Percentiles rank a stretch among this genome's conserved stretches.
phyloP scores from a whole-genome alignment of 2,329 filamentous ascomycete genomes.

The Orbilia brochopaga region DNA sequence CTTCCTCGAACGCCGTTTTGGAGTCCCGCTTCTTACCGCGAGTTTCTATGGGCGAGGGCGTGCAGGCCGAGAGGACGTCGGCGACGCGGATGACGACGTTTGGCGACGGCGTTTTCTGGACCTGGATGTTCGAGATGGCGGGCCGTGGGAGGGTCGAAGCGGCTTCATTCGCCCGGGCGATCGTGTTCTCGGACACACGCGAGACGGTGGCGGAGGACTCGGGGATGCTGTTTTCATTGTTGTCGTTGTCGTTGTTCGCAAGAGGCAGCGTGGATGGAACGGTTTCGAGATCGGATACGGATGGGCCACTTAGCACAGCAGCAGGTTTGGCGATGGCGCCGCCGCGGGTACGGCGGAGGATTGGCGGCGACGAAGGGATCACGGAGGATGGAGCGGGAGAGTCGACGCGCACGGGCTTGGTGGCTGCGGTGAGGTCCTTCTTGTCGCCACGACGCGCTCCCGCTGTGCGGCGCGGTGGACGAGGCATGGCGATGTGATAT shows the following conservation, averaged over 20 bases:
- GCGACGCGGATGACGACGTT: conserved; percentile 10
- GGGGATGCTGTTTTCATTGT: conserved; percentile 8
- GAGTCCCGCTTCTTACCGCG: conserved; percentile 43
- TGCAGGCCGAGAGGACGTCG: conserved; percentile 32
- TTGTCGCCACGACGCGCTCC: conserved; percentile 39
- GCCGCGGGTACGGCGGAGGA: conserved; percentile 7
- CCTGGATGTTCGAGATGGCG: conserved; percentile 15
- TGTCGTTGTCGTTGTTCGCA: conserved; percentile 11
- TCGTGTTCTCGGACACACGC: conserved; percentile 34
- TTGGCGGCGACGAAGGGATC: conserved; percentile 28
- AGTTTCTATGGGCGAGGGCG: conserved; percentile 12
- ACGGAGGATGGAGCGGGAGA: conserved; percentile 13
- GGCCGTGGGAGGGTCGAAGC: conserved; percentile 8
- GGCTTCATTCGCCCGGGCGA: conserved; percentile 32
- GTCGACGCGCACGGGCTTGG: conserved; percentile 20
- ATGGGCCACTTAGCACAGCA: conserved; percentile 18
- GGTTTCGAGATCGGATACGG: conserved; percentile 31
- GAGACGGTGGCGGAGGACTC: conserved; percentile 11
- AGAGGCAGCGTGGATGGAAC: conserved; percentile 37
- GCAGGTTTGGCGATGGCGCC: conserved; percentile 22
- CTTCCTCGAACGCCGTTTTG: conserved; percentile 43
- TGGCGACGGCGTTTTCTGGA: conserved; percentile 37
- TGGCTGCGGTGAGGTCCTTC: conserved; percentile 12
- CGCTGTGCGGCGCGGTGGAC: conserved; percentile 47
- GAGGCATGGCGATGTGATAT: conserved; percentile 22